A percentile compares a stretch with the other conserved stretches of the same genome.
phyloP scores from a whole-genome alignment of 129 eudicot species.

The Flaveria robusta region DNA sequence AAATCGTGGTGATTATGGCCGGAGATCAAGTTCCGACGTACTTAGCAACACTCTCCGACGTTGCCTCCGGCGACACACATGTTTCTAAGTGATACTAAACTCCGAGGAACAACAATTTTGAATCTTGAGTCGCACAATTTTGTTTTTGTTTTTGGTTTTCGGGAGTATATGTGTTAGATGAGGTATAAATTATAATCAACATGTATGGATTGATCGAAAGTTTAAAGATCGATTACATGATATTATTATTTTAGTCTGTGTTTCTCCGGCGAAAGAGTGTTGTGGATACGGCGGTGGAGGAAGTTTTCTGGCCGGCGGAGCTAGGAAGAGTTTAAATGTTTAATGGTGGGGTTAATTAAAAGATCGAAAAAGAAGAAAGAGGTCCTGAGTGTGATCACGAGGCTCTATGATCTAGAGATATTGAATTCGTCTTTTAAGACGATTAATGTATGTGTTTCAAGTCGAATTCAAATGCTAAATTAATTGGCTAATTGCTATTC shows the following conservation, averaged over 20 bases:
- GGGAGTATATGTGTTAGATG: neutral
- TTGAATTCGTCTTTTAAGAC: neutral
- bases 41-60: slow-evolving; percentile 49
- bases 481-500: neutral
- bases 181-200: slow-evolving; percentile 6
- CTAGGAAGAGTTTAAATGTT: slow-evolving; percentile 13
- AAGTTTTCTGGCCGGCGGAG: slow-evolving; percentile 7
- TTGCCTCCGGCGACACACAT: neutral
- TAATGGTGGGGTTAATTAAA: slow-evolving; percentile 24
- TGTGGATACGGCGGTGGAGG: neutral
- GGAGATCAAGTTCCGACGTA: slow-evolving; percentile 65
- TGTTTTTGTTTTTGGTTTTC: slow-evolving; percentile 18
- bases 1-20: slow-evolving; percentile 67
- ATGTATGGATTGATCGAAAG: neutral
- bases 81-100: slow-evolving; percentile 10
- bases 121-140: slow-evolving; percentile 25
- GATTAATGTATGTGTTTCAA: neutral
- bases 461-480: neutral
- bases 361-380: slow-evolving; percentile 2
- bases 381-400: slow-evolving; percentile 11
- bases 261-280: neutral
- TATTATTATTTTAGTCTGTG: neutral
- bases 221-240: neutral
- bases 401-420: slow-evolving; percentile 6
- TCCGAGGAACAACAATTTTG: slow-evolving; percentile 35